phyloP scores from a whole-genome alignment of 1,139 yeast genomes.

The Geotrichum klebahnii region DNA sequence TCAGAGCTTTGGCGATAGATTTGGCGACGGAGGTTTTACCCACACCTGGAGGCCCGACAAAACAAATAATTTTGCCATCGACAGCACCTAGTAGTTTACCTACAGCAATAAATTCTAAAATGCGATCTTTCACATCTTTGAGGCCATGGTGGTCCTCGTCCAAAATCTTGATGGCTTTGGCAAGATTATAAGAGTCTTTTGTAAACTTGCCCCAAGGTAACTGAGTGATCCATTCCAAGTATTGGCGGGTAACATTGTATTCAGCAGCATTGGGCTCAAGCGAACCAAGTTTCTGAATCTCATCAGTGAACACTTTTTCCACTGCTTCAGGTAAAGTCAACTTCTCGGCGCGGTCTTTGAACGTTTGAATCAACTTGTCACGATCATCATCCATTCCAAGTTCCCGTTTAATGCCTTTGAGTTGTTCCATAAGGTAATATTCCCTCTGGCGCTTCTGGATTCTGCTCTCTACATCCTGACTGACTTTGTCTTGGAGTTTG shows the following conservation, averaged over 20 bases:
- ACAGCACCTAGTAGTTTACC: slow-evolving; percentile 82
- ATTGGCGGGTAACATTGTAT: slow-evolving; percentile 79
- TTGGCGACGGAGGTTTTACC: slow-evolving; percentile 96
- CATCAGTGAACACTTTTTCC: slow-evolving; percentile 80
- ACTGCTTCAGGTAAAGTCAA: slow-evolving; percentile 65
- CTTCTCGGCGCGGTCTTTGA: slow-evolving; percentile 70
- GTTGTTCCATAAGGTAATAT: slow-evolving; percentile 59
- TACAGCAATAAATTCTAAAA: slow-evolving; percentile 59
- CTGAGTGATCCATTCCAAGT: slow-evolving; percentile 89
- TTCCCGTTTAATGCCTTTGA: slow-evolving; percentile 79
- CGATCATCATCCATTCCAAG: slow-evolving; percentile 86
- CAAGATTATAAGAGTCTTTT: slow-evolving; percentile 72
- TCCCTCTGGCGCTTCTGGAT: slow-evolving; percentile 67
- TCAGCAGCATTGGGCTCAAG: slow-evolving; percentile 75
- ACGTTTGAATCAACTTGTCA: slow-evolving; percentile 71
- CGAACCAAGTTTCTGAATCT: slow-evolving; percentile 66
- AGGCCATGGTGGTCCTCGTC: slow-evolving; percentile 82
- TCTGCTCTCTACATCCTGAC: slow-evolving; percentile 61
- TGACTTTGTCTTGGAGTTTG: slow-evolving; percentile 60
- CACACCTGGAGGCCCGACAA: slow-evolving; percentile 98
- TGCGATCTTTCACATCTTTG: slow-evolving; percentile 71
- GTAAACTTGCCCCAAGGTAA: slow-evolving; percentile 92
- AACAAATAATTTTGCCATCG: slow-evolving; percentile 88
- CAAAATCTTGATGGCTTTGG: slow-evolving; percentile 62
- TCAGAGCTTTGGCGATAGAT: slow-evolving; percentile 84